These are phyloP conservation scores for Amphibolis antarctica DNA, from an alignment of 106 monocot species.

Conservation along the genomic window DNA sequence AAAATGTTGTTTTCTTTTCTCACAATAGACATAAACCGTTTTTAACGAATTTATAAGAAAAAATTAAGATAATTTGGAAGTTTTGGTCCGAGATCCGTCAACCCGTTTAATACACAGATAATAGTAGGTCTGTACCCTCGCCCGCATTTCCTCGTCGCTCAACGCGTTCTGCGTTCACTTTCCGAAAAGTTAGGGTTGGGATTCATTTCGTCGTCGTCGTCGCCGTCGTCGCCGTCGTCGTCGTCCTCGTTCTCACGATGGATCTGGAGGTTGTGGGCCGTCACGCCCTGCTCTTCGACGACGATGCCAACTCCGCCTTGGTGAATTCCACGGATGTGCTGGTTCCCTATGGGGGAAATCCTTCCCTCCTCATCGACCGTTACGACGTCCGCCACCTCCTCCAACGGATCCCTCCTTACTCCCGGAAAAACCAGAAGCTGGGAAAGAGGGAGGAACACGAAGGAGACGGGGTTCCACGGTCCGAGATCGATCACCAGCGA, in stretches of 20 bases:
- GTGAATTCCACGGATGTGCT: slow-evolving; percentile 65
- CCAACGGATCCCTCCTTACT: slow-evolving; percentile 46
- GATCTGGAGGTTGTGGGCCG: slow-evolving; percentile 61
- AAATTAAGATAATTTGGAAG: no score
- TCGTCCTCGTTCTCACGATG: slow-evolving; percentile 1
- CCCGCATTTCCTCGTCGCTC: not conserved
- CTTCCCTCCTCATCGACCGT: slow-evolving; percentile 74
- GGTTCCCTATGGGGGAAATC: slow-evolving; percentile 58
- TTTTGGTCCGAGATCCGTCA: no score
- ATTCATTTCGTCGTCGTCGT: not conserved
- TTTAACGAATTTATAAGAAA: no score
- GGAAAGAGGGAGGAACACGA: not conserved
- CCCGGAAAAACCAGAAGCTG: not conserved
- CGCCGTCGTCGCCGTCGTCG: not conserved
- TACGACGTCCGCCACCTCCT: slow-evolving; percentile 95
- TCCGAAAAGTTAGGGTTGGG: no score
- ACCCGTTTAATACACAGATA: no score
- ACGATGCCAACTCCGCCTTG: slow-evolving; percentile 62
- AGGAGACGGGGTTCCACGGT: slow-evolving; percentile 25
- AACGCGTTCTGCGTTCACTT: not conserved
- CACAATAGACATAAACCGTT: no score
- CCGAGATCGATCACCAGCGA: slow-evolving; percentile 58
- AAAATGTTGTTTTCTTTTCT: no score
- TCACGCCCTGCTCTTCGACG: slow-evolving; percentile 84
- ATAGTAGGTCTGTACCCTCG: no score